Evolutionary conservation across 257 asterid genomes (phyloP).

Genomic region (Solanum stenotomum): DNA sequence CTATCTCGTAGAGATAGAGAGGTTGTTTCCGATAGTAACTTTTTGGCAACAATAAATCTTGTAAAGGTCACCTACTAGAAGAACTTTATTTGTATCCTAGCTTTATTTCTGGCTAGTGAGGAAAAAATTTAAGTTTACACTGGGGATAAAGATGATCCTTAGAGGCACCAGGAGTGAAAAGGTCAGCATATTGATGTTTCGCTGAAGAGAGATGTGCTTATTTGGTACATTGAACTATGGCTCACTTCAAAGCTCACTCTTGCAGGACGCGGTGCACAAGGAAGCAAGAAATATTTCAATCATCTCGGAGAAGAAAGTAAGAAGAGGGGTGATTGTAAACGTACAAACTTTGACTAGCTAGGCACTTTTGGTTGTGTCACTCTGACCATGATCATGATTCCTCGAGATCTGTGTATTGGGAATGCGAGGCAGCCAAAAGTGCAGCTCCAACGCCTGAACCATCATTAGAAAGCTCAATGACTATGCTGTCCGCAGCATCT

Average conservation of each 20-base stretch:
- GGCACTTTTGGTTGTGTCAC: not conserved
- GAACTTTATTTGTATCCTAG: not conserved
- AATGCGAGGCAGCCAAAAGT: constrained; percentile 83
- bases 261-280: not conserved
- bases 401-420: constrained; percentile 47
- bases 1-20: not conserved
- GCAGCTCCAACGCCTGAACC: constrained; percentile 96
- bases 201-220: not conserved
- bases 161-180: not conserved
- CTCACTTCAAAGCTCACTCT: not conserved
- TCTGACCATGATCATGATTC: constrained; percentile 8
- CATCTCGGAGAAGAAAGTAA: not conserved
- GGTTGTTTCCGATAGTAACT: not conserved
- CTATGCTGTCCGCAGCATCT: constrained; percentile 25
- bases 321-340: not conserved
- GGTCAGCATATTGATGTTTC: not conserved
- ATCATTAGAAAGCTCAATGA: constrained; percentile 49
- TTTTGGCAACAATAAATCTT: not conserved
- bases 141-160: not conserved
- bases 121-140: not conserved
- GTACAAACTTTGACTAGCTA: not conserved
- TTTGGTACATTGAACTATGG: not conserved
- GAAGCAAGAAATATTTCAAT: not conserved
- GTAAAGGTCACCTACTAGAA: not conserved
- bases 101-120: not conserved